These are phyloP conservation scores for Citrus trifoliata DNA, from an alignment of 345 rosid genomes.

Conservation along the genomic window DNA sequence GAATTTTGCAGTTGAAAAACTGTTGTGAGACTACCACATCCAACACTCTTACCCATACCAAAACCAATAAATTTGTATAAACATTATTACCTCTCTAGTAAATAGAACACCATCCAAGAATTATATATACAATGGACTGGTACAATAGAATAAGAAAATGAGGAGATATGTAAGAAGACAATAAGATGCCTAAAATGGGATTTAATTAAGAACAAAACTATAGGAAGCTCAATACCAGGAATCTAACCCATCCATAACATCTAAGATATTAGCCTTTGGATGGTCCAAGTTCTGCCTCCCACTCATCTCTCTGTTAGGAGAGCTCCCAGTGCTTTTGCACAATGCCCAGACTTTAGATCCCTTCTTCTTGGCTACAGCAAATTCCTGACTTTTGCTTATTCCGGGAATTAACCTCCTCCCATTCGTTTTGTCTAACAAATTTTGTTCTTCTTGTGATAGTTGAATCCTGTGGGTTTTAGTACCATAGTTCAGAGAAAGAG, in stretches of 20 bases:
- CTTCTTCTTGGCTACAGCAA: conserved; percentile 32
- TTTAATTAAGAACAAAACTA: conserved; percentile 12
- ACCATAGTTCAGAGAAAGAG: conserved; percentile 22
- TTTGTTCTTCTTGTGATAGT: conserved; percentile 64
- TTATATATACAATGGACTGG: conserved; percentile 1
- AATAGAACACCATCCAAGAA: neutral
- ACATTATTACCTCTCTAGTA: neutral
- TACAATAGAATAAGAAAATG: conserved; percentile 7
- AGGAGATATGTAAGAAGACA: neutral
- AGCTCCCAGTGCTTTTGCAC: conserved; percentile 68
- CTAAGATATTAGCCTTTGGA: conserved; percentile 32
- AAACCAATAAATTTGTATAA: neutral
- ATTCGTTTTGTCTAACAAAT: conserved; percentile 45
- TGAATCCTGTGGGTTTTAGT: conserved; percentile 25
- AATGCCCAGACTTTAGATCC: conserved; percentile 33
- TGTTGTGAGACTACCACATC: neutral
- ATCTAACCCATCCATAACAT: conserved; percentile 55
- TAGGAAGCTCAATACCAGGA: conserved; percentile 13
- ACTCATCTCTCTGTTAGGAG: conserved; percentile 40
- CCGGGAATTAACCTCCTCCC: conserved; percentile 47
- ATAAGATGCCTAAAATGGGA: neutral
- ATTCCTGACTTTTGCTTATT: conserved; percentile 84
- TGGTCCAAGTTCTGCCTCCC: conserved; percentile 14
- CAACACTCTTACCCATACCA: neutral
- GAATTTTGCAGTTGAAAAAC: neutral